Base-by-base conservation (phyloP, 495 filamentous ascomycete species). In the Aspergillus cavernicola region DNA sequence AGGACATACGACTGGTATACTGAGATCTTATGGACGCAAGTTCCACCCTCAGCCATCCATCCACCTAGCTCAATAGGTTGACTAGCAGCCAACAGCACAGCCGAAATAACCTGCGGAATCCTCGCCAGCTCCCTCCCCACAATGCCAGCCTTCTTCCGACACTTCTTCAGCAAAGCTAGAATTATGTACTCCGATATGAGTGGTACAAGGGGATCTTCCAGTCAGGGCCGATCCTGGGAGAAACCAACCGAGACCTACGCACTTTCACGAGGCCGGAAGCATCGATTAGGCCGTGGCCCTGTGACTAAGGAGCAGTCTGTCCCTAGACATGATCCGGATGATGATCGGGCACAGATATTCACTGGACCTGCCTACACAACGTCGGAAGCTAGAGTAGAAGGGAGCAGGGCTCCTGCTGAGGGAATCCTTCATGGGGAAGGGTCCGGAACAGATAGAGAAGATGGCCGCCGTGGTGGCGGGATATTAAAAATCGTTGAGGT, bases 401-500 rank as follows among this genome's bases (percentile, higher is more conserved):
- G 47, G 13, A 16, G 35, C 8, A 38, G 15, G 4, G 26, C 36
- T 26, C n/a, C 35, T 3, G 47, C 19, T 35, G 33, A 39, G 15
- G 13, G 35, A 12, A 7, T 36, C 32, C n/a, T 36, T 41, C 22
- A 56, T 22, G 32, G 31, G 18, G 43, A 39, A 4, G 20, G 38
- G 18, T 20, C 20, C 0, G 37, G 20, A 18, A 43, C 18, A 2
- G 35, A 36, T n/a, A 29, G 26, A n/a, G 57, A 53, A 24, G 31
- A 49, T 5, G 31, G 24, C 15, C 28, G 32, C 35, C 41, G 20
- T n/a, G 32, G 50, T 32, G 37, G 40, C 12, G 62, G 59, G 9
- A 65, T 65, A 19, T 33, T 62, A 36, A 65, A 59, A 50, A 62
- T 56, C n/a, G 56, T 65, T 22, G 58, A 60, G 19, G 59, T 65